Conservation (phyloP, 768 basidiomycete species). For the Cyathus striatus region DNA sequence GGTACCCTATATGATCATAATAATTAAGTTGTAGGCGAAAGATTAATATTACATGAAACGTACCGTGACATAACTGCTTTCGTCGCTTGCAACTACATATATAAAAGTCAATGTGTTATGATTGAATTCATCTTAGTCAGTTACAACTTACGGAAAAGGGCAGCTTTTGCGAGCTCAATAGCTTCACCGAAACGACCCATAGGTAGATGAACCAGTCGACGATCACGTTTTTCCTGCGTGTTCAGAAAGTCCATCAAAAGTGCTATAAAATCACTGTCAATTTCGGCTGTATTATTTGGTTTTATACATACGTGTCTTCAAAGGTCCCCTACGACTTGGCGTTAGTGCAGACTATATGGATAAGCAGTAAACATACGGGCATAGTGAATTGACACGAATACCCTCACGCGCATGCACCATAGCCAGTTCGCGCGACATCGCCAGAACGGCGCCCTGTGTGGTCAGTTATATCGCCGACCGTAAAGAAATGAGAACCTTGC, state of each 20-base stretch:
- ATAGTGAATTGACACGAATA: conserved; percentile 92
- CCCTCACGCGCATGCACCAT: conserved; percentile 98
- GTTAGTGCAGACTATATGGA: conserved; percentile 4
- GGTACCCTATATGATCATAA: conserved; percentile 53
- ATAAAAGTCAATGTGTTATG: too few relatives aligned
- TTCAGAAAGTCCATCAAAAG: conserved; percentile 98
- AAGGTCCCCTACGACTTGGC: conserved; percentile 61
- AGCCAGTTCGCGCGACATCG: conserved; percentile 96
- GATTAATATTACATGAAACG: conserved; percentile 15
- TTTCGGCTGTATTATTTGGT: not conserved
- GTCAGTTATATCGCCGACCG: not conserved
- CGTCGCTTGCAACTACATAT: conserved; percentile 81
- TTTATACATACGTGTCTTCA: conserved; percentile 77
- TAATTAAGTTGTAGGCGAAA: conserved; percentile 2
- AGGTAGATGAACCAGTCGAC: conserved; percentile 85
- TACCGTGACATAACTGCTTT: conserved; percentile 95
- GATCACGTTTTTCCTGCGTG: conserved; percentile 90
- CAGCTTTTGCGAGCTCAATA: conserved; percentile 88
- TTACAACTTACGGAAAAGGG: conserved; percentile 81
- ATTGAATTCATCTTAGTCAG: too few relatives aligned
- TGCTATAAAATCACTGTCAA: conserved; percentile 41
- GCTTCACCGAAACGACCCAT: conserved; percentile 99
- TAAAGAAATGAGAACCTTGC: too few relatives aligned
- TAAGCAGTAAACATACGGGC: conserved; percentile 65
- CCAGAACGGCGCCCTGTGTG: conserved; percentile 85